Conservation (phyloP, 2,329 filamentous ascomycete genomes). For the Pyrenochaeta sp. region DNA sequence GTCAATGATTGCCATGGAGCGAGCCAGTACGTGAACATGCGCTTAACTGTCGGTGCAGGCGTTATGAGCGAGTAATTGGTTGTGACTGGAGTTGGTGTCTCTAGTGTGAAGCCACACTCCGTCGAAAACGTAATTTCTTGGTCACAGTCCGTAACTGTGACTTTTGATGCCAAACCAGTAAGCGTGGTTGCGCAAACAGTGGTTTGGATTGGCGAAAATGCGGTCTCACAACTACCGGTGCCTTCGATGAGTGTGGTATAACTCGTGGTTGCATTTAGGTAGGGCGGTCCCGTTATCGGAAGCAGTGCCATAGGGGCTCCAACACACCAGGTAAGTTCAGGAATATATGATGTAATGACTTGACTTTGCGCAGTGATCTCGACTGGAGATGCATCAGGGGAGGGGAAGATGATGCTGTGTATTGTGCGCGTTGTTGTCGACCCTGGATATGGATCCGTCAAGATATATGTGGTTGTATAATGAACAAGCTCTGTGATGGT, state of each 20-base stretch:
- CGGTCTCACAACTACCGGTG: slow-evolving; percentile 50
- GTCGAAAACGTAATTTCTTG: slow-evolving; percentile 58
- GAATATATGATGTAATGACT: slow-evolving; percentile 53
- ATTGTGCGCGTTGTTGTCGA: slow-evolving; percentile 27
- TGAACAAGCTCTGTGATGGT: slow-evolving; percentile 19
- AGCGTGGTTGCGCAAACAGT: slow-evolving; percentile 56
- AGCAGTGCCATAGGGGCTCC: slow-evolving; percentile 48
- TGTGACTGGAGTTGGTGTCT: slow-evolving; percentile 38
- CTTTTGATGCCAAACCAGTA: slow-evolving; percentile 51
- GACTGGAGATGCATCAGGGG: slow-evolving; percentile 52
- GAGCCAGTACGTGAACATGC: slow-evolving; percentile 54
- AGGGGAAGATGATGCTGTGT: slow-evolving; percentile 52
- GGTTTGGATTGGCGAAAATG: slow-evolving; percentile 52
- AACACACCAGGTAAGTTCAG: slow-evolving; percentile 54
- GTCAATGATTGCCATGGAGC: slow-evolving; percentile 56
- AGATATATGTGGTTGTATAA: background rate
- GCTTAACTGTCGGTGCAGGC: slow-evolving; percentile 49
- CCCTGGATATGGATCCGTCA: slow-evolving; percentile 16
- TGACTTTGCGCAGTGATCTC: slow-evolving; percentile 55
- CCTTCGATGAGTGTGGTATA: slow-evolving; percentile 28
- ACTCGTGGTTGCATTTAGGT: slow-evolving; percentile 48
- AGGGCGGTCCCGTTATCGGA: slow-evolving; percentile 43
- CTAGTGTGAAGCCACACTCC: slow-evolving; percentile 54
- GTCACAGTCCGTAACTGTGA: slow-evolving; percentile 53
- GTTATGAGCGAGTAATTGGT: slow-evolving; percentile 42